Percentiles rank a stretch among this genome's conserved stretches.
Conservation (phyloP, 1,284 basidiomycete species). For the Naganishia sp. region DNA sequence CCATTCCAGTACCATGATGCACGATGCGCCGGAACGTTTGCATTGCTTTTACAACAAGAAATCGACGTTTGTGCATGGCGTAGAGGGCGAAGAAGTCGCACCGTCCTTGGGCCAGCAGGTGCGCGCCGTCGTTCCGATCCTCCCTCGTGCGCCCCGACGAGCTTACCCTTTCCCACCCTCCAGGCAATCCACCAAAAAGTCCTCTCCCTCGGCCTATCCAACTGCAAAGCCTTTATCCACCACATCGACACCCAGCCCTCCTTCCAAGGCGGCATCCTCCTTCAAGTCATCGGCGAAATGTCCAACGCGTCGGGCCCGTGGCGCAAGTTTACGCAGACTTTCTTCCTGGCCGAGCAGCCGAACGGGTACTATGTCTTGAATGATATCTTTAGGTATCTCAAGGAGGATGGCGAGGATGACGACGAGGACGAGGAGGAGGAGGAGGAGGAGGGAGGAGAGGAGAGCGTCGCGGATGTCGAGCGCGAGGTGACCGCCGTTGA, state of each 20-base stretch:
- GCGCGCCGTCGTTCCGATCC: constrained; percentile 18
- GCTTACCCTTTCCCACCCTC: constrained; percentile 19
- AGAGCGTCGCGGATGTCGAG: constrained; percentile 21
- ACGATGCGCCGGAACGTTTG: constrained; percentile 92
- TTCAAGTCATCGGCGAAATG: constrained; percentile 99
- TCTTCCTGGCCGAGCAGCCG: constrained; percentile 98
- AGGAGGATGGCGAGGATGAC: constrained; percentile 84
- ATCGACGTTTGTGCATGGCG: constrained; percentile 93
- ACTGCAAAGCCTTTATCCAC: constrained; percentile 98
- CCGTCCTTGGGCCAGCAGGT: constrained; percentile 92
- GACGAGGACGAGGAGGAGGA: constrained; percentile 71
- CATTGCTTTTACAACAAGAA: constrained; percentile 99
- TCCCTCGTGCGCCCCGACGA: not conserved
- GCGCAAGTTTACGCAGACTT: constrained; percentile 99
- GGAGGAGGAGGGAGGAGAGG: constrained; percentile 34
- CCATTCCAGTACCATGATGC: constrained; percentile 74
- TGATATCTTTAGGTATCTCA: constrained; percentile 99
- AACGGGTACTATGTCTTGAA: constrained; percentile 99
- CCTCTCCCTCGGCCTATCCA: constrained; percentile 85
- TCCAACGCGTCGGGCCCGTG: constrained; percentile 82
- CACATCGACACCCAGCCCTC: constrained; percentile 92
- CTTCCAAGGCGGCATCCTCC: constrained; percentile 92
- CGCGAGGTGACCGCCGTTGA: constrained; percentile 28
- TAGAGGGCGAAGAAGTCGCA: constrained; percentile 87
- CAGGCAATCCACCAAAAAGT: constrained; percentile 98